These are phyloP conservation scores for Dioscorea alata DNA, from an alignment of 106 monocot species.

Conservation along the genomic window DNA sequence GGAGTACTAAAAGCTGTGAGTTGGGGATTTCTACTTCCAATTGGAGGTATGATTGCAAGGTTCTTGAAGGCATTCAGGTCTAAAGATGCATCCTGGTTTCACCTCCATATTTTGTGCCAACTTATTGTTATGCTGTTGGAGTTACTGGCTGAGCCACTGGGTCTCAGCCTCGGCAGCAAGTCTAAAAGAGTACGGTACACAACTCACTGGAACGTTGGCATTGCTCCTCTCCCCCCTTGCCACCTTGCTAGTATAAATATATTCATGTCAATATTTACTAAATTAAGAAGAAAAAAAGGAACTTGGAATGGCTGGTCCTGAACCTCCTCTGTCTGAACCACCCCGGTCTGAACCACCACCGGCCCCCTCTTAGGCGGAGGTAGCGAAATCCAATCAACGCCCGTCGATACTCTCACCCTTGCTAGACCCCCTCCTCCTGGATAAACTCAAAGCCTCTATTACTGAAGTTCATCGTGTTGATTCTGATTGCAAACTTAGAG, in stretches of 20 bases:
- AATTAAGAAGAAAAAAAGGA: too few species aligned
- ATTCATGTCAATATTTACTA: too few species aligned
- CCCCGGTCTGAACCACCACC: too few species aligned
- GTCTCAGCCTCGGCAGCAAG: conserved; percentile 28
- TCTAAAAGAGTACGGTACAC: conserved; percentile 17
- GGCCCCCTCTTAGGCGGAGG: too few species aligned
- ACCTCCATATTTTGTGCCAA: conserved; percentile 39
- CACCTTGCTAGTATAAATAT: conserved; percentile 28
- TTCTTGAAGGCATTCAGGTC: conserved; percentile 38
- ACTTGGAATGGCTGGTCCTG: too few species aligned
- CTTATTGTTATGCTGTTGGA: conserved; percentile 25
- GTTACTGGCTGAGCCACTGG: conserved; percentile 45
- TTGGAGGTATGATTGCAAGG: conserved; percentile 38
- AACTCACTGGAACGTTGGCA: conserved; percentile 32
- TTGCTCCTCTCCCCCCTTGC: conserved; percentile 31
- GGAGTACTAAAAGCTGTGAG: conserved; percentile 43
- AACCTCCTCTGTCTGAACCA: too few species aligned
- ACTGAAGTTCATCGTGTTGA: too few species aligned
- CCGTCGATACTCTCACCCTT: too few species aligned
- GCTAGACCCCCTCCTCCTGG: too few species aligned
- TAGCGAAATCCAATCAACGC: too few species aligned
- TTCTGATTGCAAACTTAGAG: too few species aligned
- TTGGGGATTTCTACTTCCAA: conserved; percentile 46
- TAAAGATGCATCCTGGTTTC: conserved; percentile 40
- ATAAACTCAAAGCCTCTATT: too few species aligned